Evolutionary conservation across 106 monocot species (phyloP).

Genomic region (Dendrobium nobile): DNA sequence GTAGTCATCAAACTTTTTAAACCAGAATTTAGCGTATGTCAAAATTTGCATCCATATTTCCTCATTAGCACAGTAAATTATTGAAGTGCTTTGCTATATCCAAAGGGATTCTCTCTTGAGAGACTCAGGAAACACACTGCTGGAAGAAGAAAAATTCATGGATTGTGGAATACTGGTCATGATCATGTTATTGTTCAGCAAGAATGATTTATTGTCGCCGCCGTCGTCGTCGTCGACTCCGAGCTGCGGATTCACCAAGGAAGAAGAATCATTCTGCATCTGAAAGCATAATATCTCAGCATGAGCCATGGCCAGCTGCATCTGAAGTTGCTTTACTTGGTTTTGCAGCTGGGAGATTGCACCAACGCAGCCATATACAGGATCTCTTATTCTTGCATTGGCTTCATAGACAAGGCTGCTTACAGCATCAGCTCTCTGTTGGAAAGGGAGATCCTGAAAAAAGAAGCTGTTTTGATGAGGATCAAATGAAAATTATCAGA

Average conservation of each 20-base stretch:
- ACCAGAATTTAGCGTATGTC: no score
- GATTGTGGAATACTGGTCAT: slow-evolving; percentile 34
- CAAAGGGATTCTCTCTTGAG: slow-evolving; percentile 81
- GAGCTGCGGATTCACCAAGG: slow-evolving; percentile 12
- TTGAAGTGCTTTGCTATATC: slow-evolving; percentile 26
- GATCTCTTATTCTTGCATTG: slow-evolving; percentile 72
- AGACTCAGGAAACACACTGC: slow-evolving; percentile 38
- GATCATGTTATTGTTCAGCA: slow-evolving; percentile 19
- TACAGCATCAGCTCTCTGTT: slow-evolving; percentile 82
- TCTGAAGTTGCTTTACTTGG: slow-evolving; percentile 83
- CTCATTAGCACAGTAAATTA: no score
- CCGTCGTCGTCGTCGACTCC: not conserved
- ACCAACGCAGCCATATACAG: slow-evolving; percentile 86
- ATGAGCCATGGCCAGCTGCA: slow-evolving; percentile 86
- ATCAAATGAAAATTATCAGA: not conserved
- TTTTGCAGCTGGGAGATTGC: slow-evolving; percentile 77
- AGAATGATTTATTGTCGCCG: slow-evolving; percentile 7
- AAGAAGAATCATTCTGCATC: slow-evolving; percentile 54
- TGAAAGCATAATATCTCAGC: slow-evolving; percentile 74
- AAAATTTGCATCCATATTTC: no score
- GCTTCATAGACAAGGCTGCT: slow-evolving; percentile 91
- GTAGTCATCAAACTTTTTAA: no score
- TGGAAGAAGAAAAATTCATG: slow-evolving; percentile 36
- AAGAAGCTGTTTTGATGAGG: not conserved
- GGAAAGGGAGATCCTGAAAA: slow-evolving; percentile 64